phyloP scores from a whole-genome alignment of 73 alveolate species.

The Paramecium sexaurelia region DNA sequence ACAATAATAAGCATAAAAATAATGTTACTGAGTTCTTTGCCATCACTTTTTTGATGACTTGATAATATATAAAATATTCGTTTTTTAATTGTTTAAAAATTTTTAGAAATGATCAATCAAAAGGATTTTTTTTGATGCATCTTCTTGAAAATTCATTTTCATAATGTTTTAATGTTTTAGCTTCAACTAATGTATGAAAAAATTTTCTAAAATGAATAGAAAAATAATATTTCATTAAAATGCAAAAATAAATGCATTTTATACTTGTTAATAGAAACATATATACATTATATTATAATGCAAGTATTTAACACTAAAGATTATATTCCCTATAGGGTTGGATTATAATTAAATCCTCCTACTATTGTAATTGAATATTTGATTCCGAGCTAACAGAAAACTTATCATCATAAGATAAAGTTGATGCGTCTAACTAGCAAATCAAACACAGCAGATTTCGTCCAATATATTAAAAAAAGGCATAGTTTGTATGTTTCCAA shows the following conservation, averaged over 20 bases:
- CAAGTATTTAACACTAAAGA: background rate
- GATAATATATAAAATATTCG: too few species aligned
- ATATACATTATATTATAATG: background rate
- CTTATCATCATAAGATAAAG: background rate
- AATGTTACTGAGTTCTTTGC: background rate
- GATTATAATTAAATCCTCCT: background rate
- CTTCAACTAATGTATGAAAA: background rate
- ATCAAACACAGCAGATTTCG: background rate
- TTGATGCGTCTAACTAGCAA: background rate
- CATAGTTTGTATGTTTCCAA: background rate
- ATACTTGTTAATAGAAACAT: too few species aligned
- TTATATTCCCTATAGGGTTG: conserved; percentile 4
- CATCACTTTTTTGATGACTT: background rate
- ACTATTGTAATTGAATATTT: conserved; percentile 11
- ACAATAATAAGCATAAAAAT: background rate
- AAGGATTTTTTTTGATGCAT: background rate
- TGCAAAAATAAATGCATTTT: too few species aligned
- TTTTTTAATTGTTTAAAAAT: too few species aligned
- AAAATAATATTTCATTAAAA: too few species aligned
- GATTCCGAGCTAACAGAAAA: background rate
- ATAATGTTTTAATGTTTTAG: background rate
- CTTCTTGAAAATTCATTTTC: background rate
- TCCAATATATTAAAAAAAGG: background rate
- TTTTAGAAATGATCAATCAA: too few species aligned
- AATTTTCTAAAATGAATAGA: too few species aligned